Evolutionary conservation across 495 filamentous ascomycete genomes (phyloP).

Genomic region (Parachaetomium inaequale): DNA sequence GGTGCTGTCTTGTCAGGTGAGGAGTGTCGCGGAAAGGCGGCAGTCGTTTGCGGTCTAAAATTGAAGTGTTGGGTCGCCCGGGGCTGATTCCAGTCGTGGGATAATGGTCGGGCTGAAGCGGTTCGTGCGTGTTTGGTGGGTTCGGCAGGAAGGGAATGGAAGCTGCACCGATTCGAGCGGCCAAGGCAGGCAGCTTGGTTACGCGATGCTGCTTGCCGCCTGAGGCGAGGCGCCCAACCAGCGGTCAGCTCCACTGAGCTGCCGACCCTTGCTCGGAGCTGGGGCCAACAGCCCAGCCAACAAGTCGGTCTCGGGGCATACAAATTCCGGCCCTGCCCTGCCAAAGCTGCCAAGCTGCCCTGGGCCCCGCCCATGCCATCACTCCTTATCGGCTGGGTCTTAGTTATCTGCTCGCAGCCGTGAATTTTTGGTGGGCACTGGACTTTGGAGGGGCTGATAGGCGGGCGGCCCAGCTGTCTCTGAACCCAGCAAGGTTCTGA

Average conservation of each 20-base stretch:
- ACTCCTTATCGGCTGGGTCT: neutral
- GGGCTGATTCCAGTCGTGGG: neutral
- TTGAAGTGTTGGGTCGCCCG: neutral
- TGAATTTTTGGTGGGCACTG: conserved; percentile 26
- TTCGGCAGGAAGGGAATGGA: conserved; percentile 17
- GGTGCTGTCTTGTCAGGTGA: neutral
- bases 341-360: neutral
- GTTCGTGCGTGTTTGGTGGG: conserved; percentile 11
- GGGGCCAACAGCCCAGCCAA: neutral
- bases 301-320: conserved; percentile 7
- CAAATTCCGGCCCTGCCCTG: conserved; percentile 15
- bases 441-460: conserved; percentile 6
- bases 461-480: neutral
- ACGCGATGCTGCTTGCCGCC: conserved; percentile 44
- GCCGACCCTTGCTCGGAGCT: conserved; percentile 9
- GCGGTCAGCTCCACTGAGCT: conserved; percentile 24
- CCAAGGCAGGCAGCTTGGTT: conserved; percentile 34
- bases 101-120: conserved; percentile 3
- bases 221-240: conserved; percentile 30
- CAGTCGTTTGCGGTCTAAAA: neutral
- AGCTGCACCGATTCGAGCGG: conserved; percentile 29
- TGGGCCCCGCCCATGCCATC: neutral
- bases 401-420: conserved; percentile 1
- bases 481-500: conserved; percentile 1
- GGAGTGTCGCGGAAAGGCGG: neutral